A percentile compares a stretch with the other conserved stretches of the same genome.
Conservation (phyloP, 371 early-diverging fungal species). For the Mortierella sp. region DNA sequence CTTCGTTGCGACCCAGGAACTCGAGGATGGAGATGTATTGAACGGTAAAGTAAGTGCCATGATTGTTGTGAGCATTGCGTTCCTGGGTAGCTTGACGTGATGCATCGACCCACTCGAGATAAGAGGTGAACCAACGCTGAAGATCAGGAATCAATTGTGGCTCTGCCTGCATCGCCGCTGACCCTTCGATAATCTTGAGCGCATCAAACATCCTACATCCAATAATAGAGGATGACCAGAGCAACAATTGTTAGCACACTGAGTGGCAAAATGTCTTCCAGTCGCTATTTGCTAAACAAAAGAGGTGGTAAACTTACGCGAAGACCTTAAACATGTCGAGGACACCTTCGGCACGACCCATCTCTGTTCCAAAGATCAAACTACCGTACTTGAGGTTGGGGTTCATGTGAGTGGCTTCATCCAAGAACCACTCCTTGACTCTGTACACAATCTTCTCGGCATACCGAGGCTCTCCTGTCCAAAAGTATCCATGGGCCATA, state of each 20-base stretch:
- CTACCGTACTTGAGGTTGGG: slow-evolving; percentile 60
- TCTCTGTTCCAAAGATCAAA: slow-evolving; percentile 48
- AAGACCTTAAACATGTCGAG: slow-evolving; percentile 58
- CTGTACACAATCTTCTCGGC: slow-evolving; percentile 54
- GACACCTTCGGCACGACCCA: slow-evolving; percentile 51
- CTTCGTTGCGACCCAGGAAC: slow-evolving; percentile 54
- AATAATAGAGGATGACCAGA: not conserved
- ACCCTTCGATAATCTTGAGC: slow-evolving; percentile 36
- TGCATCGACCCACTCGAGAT: slow-evolving; percentile 51
- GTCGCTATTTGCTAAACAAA: not conserved
- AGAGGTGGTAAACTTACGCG: slow-evolving; percentile 25
- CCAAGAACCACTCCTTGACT: slow-evolving; percentile 61
- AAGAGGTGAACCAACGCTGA: slow-evolving; percentile 48
- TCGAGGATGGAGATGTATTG: slow-evolving; percentile 60
- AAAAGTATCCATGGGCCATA: slow-evolving; percentile 60
- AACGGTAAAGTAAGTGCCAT: slow-evolving; percentile 61
- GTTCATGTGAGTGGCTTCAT: slow-evolving; percentile 61
- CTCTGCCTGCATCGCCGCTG: slow-evolving; percentile 36
- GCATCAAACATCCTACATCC: slow-evolving; percentile 44
- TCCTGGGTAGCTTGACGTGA: slow-evolving; percentile 49
- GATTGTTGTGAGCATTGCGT: slow-evolving; percentile 55
- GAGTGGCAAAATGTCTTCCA: not conserved
- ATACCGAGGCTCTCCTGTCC: slow-evolving; percentile 59
- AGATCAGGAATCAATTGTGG: slow-evolving; percentile 41
- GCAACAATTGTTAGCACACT: not conserved